Conservation (phyloP, 495 filamentous ascomycete genomes). For the Penicillium atrosanguineum region DNA sequence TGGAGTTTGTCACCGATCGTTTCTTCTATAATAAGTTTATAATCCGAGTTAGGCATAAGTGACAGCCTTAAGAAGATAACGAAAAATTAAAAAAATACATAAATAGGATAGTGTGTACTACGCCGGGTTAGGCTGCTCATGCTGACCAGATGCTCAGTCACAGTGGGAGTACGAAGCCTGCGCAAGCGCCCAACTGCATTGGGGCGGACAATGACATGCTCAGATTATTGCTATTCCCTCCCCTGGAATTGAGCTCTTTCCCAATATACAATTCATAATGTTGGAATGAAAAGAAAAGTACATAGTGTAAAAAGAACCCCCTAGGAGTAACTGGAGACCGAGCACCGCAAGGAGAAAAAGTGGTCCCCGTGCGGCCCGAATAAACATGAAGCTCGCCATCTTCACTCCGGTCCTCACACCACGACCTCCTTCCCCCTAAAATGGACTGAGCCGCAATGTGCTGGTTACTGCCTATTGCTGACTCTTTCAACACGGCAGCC, state of each 20-base stretch:
- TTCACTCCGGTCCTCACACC: constrained; percentile 3
- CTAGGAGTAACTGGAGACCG: background rate
- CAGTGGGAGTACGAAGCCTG: background rate
- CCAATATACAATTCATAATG: background rate
- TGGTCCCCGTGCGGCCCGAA: constrained; percentile 18
- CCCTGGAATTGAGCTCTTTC: background rate
- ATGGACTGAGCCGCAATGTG: constrained; percentile 19
- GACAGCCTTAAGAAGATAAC: background rate
- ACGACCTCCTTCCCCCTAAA: background rate
- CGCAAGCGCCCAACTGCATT: background rate
- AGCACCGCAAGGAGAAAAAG: constrained; percentile 7
- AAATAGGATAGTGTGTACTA: background rate
- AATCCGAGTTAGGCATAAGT: background rate
- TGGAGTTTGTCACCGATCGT: background rate
- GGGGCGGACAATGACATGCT: background rate
- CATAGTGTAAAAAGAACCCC: background rate
- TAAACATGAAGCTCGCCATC: constrained; percentile 18
- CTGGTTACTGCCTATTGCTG: constrained; percentile 13
- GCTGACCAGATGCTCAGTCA: background rate
- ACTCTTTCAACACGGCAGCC: constrained; percentile 15
- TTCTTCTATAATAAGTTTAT: background rate
- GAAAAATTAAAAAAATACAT: no score
- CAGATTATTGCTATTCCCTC: background rate
- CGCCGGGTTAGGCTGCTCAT: background rate
- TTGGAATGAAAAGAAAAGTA: constrained; percentile 1